Conservation (phyloP, 2,329 filamentous ascomycete genomes). For the Pestalotiopsis sp. region DNA sequence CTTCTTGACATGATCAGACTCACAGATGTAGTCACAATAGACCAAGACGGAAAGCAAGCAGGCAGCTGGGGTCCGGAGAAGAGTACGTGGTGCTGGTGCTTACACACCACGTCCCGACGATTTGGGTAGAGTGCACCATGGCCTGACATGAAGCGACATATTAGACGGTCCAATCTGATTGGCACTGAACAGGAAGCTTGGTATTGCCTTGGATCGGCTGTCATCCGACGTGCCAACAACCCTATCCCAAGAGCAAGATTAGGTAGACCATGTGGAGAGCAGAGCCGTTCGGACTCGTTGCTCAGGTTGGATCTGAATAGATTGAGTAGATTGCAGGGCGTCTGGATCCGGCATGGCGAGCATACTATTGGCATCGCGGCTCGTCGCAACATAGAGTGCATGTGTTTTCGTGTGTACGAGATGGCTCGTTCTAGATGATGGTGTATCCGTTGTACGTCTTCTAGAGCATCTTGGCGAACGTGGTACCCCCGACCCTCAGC, state of each 20-base stretch:
- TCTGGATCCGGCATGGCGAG: background rate
- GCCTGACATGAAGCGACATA: constrained; percentile 2
- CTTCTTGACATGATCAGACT: background rate
- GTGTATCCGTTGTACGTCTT: background rate
- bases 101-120: background rate
- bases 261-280: background rate
- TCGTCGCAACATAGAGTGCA: background rate
- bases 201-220: constrained; percentile 4
- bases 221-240: background rate
- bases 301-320: background rate
- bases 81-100: background rate
- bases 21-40: background rate
- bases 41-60: background rate
- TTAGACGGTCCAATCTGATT: background rate
- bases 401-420: background rate
- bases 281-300: background rate
- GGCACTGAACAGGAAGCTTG: constrained; percentile 1
- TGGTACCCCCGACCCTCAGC: background rate
- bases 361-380: background rate
- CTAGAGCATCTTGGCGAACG: background rate
- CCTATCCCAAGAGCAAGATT: background rate
- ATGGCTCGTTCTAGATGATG: background rate
- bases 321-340: background rate
- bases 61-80: background rate
- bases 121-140: constrained; percentile 7